phyloP scores from a whole-genome alignment of 2,329 filamentous ascomycete genomes.

The Paraconiothyrium sp. region DNA sequence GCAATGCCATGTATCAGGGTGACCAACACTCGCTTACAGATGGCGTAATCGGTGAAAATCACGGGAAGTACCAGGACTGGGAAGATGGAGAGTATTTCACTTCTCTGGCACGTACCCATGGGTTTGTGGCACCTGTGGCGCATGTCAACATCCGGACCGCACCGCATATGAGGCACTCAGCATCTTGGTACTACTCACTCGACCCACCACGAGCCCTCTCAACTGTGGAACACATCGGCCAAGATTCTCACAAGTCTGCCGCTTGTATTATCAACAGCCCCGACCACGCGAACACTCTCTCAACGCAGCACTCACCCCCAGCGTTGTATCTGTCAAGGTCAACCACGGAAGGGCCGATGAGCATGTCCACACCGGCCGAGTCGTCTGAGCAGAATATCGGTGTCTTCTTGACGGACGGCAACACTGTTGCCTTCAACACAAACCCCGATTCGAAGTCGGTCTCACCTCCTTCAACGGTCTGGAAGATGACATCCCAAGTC shows the following conservation, averaged over 20 bases:
- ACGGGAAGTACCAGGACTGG: not conserved
- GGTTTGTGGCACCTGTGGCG: not conserved
- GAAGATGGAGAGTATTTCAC: not conserved
- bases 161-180: not conserved
- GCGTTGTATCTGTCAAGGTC: not conserved
- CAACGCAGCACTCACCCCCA: not conserved
- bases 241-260: not conserved
- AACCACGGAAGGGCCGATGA: not conserved
- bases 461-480: not conserved
- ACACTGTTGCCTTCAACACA: not conserved
- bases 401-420: not conserved
- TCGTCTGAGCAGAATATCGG: not conserved
- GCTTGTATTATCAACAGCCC: not conserved
- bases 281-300: not conserved
- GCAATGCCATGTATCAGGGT: too few species aligned
- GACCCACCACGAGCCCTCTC: not conserved
- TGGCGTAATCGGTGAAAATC: not conserved
- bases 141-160: not conserved
- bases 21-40: too few species aligned
- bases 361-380: not conserved
- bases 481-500: not conserved
- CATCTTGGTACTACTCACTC: not conserved
- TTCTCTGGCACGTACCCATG: not conserved
- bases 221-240: not conserved
- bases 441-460: too few species aligned